Base-by-base conservation (phyloP, 805 yeast species). In the Wickerhamiella azyma region DNA sequence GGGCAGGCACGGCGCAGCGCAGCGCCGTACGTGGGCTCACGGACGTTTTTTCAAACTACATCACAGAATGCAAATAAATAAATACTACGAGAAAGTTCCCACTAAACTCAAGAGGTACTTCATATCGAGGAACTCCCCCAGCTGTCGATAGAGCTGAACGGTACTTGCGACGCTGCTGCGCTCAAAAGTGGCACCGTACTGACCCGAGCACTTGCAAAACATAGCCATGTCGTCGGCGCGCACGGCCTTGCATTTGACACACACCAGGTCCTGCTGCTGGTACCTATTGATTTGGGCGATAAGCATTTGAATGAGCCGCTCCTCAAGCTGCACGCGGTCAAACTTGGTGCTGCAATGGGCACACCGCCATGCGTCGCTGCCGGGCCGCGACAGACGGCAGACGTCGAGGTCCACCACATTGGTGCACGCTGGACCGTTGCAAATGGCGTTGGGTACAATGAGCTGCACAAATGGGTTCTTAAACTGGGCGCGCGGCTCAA, bases 131-230 rank as follows among this genome's bases (percentile, higher is more conserved):
- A 62, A 71, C 11, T 65, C 64, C 1, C 89, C 75, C 11, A 85
- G 77, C 48, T 74, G 77, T 18, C 65, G 65, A 59, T 72, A 84
- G 0, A 76, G 69, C 6, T 58, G 60, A 2, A 79, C 55, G 43
- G 68, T 67, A 43, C 65, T 64, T 14, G 66, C 61, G 7, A 85
- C 57, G 0, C 68, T 72, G 5, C 58, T 63, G 41, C 66, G 65
- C 5, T 67, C 58, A 17, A 77, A 59, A 0, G 83, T 76, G 41
- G 75, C 79, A 3, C 62, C 66, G n/a, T 16, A 56, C 35, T 39
- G 21, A 1, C 99, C 99, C 0, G 98, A 89, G 60, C 98, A 92
- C 17, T 74, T 64, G 62, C 98, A 94, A 59, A 77, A 77, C 26
- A 68, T 68, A 28, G 85, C 72, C 73, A 92, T 69, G 51, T 80